Conservation (phyloP, 495 filamentous ascomycete species). For the Letharia columbiana region DNA sequence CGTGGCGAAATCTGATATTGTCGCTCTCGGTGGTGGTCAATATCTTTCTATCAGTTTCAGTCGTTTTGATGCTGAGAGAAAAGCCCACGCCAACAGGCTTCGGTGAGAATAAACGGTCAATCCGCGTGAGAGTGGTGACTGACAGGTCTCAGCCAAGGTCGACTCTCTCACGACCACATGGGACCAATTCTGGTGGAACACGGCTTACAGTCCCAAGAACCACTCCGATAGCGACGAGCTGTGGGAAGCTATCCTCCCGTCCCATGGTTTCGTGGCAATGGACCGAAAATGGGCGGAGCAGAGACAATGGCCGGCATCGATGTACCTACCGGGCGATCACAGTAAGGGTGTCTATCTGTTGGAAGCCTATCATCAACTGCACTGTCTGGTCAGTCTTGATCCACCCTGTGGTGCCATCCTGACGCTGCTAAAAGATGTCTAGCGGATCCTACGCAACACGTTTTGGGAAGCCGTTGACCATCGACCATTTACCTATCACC, state of each 20-base stretch:
- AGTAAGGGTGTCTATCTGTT: conserved; percentile 23
- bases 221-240: conserved; percentile 15
- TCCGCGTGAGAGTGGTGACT: neutral
- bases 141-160: neutral
- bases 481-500: neutral
- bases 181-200: conserved; percentile 10
- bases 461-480: conserved; percentile 18
- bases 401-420: neutral
- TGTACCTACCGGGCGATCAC: conserved; percentile 19
- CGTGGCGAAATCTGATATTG: neutral
- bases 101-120: neutral
- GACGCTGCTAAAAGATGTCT: neutral
- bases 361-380: conserved; percentile 27
- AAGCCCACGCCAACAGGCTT: neutral
- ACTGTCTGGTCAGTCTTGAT: conserved; percentile 20
- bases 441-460: conserved; percentile 19
- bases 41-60: neutral
- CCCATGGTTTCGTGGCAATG: conserved; percentile 25
- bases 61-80: neutral
- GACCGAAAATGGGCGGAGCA: conserved; percentile 20
- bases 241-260: conserved; percentile 23
- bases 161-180: conserved; percentile 8
- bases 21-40: neutral
- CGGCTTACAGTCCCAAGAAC: conserved; percentile 16
- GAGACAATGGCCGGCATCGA: conserved; percentile 12